Conservation (phyloP, 2,329 filamentous ascomycete species). For the Elsinoe batatas region DNA sequence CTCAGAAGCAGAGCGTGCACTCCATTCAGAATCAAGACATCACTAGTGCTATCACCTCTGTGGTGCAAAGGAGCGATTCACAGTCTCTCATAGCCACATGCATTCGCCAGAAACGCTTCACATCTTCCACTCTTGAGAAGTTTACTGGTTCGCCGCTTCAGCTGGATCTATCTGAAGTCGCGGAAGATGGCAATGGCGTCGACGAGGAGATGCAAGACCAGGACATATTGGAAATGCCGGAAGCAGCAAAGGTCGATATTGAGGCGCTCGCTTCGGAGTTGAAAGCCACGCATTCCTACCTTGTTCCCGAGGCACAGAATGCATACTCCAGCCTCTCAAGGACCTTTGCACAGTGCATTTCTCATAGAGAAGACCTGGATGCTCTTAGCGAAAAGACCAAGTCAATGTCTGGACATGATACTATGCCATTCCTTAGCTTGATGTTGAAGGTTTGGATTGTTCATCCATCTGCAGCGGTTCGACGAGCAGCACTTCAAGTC, state of each 20-base stretch:
- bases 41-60: background rate
- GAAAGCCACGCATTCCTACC: background rate
- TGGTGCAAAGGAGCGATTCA: background rate
- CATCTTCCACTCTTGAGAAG: background rate
- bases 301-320: background rate
- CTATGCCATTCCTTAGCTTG: constrained; percentile 42
- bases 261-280: background rate
- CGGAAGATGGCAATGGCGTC: too few species aligned
- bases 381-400: background rate
- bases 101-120: background rate
- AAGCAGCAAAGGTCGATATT: background rate
- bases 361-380: background rate
- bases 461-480: constrained; percentile 56
- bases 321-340: background rate
- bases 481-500: constrained; percentile 41
- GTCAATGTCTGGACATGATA: background rate
- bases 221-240: background rate
- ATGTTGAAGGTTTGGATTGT: constrained; percentile 48
- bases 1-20: background rate
- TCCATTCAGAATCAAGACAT: background rate
- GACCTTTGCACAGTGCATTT: background rate
- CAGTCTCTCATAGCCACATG: background rate
- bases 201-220: background rate
- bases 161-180: background rate
- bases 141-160: background rate